Evolutionary conservation across 257 asterid species (phyloP).

Genomic region (Osmanthus fragrans): DNA sequence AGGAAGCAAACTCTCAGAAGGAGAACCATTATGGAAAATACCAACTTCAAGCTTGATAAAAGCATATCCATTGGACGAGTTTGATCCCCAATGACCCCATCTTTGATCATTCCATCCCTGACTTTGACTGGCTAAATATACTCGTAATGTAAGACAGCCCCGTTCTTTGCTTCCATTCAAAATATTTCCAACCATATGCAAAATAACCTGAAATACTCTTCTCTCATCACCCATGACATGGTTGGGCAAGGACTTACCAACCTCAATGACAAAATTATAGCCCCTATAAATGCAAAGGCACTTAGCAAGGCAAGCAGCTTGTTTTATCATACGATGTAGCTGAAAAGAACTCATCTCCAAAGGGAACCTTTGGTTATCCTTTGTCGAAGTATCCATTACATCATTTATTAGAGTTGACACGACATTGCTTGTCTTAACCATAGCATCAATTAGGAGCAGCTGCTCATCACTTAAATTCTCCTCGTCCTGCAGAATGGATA

Average conservation of each 20-base stretch:
- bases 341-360: slow-evolving; percentile 64
- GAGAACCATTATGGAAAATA: slow-evolving; percentile 36
- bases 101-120: slow-evolving; percentile 56
- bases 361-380: slow-evolving; percentile 59
- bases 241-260: slow-evolving; percentile 72
- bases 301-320: slow-evolving; percentile 80
- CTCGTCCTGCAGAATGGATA: slow-evolving; percentile 73
- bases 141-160: slow-evolving; percentile 58
- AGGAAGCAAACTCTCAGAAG: slow-evolving; percentile 29
- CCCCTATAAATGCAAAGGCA: slow-evolving; percentile 72
- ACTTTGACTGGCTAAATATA: slow-evolving; percentile 50
- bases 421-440: slow-evolving; percentile 71
- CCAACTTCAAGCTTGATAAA: slow-evolving; percentile 61
- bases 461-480: slow-evolving; percentile 55
- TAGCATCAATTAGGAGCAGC: slow-evolving; percentile 60
- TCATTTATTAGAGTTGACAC: slow-evolving; percentile 72
- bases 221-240: slow-evolving; percentile 91
- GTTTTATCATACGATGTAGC: slow-evolving; percentile 69
- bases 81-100: slow-evolving; percentile 72
- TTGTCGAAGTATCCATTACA: slow-evolving; percentile 66
- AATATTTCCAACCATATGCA: slow-evolving; percentile 84
- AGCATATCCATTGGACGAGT: slow-evolving; percentile 54
- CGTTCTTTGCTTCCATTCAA: slow-evolving; percentile 57
- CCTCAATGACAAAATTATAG: slow-evolving; percentile 56
- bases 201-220: slow-evolving; percentile 74